A percentile compares a stretch with the other conserved stretches of the same genome.
These are phyloP conservation scores for Penicillium oxalicum DNA, from an alignment of 2,329 filamentous ascomycete species.

Conservation along the genomic window DNA sequence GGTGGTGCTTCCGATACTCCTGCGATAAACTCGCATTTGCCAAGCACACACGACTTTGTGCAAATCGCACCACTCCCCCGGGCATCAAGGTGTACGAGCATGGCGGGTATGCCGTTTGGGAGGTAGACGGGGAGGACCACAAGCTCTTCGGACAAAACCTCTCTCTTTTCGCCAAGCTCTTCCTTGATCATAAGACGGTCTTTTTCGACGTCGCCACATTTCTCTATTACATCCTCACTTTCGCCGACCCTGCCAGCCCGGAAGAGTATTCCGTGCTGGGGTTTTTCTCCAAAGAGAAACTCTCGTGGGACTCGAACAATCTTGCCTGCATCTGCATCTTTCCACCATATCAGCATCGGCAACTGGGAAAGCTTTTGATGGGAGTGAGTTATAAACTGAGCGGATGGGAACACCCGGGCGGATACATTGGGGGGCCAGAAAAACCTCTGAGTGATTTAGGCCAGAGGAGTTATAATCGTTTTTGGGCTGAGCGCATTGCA, in stretches of 20 bases:
- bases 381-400: slow-evolving; percentile 90
- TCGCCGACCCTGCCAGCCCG: slow-evolving; percentile 51
- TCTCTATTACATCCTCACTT: slow-evolving; percentile 86
- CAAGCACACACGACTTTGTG: slow-evolving; percentile 47
- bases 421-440: slow-evolving; percentile 82
- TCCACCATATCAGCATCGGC: slow-evolving; percentile 88
- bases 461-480: slow-evolving; percentile 72
- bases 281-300: slow-evolving; percentile 99
- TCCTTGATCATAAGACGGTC: slow-evolving; percentile 95
- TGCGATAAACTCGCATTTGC: slow-evolving; percentile 36
- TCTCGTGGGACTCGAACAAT: slow-evolving; percentile 98
- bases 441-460: slow-evolving; percentile 87
- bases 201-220: slow-evolving; percentile 96
- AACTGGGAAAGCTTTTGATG: slow-evolving; percentile 83
- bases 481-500: slow-evolving; percentile 79
- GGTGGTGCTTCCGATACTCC: slow-evolving; percentile 90
- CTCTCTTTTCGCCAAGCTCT: slow-evolving; percentile 92
- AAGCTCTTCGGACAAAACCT: slow-evolving; percentile 92
- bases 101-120: slow-evolving; percentile 79
- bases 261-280: slow-evolving; percentile 62
- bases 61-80: slow-evolving; percentile 50
- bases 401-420: slow-evolving; percentile 58
- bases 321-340: slow-evolving; percentile 94
- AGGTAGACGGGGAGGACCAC: slow-evolving; percentile 83
- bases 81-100: slow-evolving; percentile 72